Conservation (phyloP, 352 stramenopile species). For the Aphanomyces astaci region DNA sequence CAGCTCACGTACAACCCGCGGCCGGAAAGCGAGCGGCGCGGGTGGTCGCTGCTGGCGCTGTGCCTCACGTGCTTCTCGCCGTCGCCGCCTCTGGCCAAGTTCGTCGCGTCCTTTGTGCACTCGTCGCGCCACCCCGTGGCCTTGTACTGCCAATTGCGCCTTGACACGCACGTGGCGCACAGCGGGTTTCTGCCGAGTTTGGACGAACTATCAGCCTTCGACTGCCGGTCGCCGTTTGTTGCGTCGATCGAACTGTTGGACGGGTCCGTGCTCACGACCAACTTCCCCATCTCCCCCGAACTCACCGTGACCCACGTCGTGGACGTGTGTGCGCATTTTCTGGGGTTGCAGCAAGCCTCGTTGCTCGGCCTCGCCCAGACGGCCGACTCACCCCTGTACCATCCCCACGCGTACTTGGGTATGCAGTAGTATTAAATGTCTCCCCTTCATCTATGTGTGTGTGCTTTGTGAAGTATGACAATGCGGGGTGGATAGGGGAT, state of each 20-base stretch:
- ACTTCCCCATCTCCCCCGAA: slow-evolving; percentile 89
- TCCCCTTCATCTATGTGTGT: too few species aligned
- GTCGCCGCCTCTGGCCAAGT: slow-evolving; percentile 80
- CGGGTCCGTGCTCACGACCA: slow-evolving; percentile 82
- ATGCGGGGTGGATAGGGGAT: neutral
- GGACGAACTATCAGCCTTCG: slow-evolving; percentile 90
- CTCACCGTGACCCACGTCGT: slow-evolving; percentile 85
- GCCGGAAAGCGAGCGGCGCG: slow-evolving; percentile 82
- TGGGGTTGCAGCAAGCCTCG: slow-evolving; percentile 83
- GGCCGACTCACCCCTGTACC: slow-evolving; percentile 25
- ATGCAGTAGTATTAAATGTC: too few species aligned
- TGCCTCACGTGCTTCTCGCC: slow-evolving; percentile 88
- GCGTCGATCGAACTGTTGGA: slow-evolving; percentile 91
- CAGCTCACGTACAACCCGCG: slow-evolving; percentile 89
- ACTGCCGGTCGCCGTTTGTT: slow-evolving; percentile 88
- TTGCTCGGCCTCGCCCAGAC: slow-evolving; percentile 57
- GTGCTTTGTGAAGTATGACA: slow-evolving; percentile 24
- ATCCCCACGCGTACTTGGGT: slow-evolving; percentile 23
- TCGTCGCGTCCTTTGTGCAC: slow-evolving; percentile 87
- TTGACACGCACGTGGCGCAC: slow-evolving; percentile 83
- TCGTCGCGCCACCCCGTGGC: slow-evolving; percentile 85
- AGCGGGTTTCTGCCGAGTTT: slow-evolving; percentile 92
- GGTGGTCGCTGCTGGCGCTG: slow-evolving; percentile 92
- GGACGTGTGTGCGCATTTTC: slow-evolving; percentile 88
- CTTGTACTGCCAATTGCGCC: slow-evolving; percentile 84